Evolutionary conservation across 176 grass and related monocot genomes (phyloP), one percentile per base, ranked within the genome.

Genomic region (Oryza australiensis): DNA sequence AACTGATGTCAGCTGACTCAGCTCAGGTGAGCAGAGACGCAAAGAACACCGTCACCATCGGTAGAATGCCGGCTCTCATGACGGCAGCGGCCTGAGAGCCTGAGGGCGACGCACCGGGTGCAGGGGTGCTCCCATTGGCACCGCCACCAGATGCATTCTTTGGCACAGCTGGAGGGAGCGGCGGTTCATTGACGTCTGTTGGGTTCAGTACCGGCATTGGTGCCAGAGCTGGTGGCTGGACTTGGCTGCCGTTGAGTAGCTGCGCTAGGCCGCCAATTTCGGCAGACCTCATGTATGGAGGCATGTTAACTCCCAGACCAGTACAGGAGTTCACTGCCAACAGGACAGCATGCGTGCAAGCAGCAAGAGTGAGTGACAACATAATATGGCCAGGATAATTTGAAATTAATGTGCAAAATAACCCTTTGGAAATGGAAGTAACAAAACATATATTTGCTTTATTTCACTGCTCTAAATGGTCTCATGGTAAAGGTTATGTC

Each of bases 301-400:
- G 95, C 27, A 20, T 30, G 33, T 86, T 70, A 1, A 84, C 79
- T 41, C 87, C 90, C 68, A 80, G 8, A 53, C 8, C 62, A 0
- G 53, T 70, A 82, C 95, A 98, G 2, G 63, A 85, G 83, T 87
- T 95, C 80, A 65, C 90, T 95, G 86, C 70, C 73, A 79, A 82
- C 69, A 70, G 5, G 62, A 67, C 23, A 27, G 29, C 26, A 62
- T 42, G 5, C 0, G 4, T 55, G 51, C 18, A 29, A 60, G 55
- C 55, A 60, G n/a, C n/a, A 9, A 60, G n/a, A 6, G 18, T 60
- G 22, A 60, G 55, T 60, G 8, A 60, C 22, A 60, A 4, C 22
- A 60, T 11, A 60, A 24, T 60, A 60, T 60, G 55, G 7, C 18
- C 51, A 60, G 55, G 22, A 2, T 60, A n/a, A 24, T 60, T 24